A percentile compares a stretch with the other conserved stretches of the same genome.
phyloP scores from a whole-genome alignment of 2,329 filamentous ascomycete genomes.

The Myriosclerotinia scirpicola region DNA sequence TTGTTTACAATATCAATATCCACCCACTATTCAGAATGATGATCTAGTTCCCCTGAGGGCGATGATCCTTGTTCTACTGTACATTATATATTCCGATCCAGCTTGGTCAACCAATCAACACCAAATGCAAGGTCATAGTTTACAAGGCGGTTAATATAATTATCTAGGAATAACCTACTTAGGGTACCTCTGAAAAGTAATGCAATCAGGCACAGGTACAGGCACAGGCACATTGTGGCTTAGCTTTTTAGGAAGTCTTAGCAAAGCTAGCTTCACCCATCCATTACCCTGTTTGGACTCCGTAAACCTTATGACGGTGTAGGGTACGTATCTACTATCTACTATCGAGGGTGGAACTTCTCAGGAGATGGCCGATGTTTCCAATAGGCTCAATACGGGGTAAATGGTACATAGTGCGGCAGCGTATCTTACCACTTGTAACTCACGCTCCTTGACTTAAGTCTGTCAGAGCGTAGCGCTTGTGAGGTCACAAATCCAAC shows the following conservation, averaged over 20 bases:
- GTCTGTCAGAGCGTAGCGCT: slow-evolving; percentile 11
- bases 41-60: not conserved
- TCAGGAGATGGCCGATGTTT: slow-evolving; percentile 16
- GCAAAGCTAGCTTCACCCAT: not conserved
- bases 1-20: slow-evolving; percentile 13
- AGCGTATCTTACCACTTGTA: slow-evolving; percentile 15
- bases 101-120: too few relatives aligned
- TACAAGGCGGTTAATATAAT: slow-evolving; percentile 18
- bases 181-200: slow-evolving; percentile 3
- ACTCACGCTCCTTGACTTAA: slow-evolving; percentile 3
- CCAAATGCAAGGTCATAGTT: slow-evolving; percentile 3
- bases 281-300: not conserved
- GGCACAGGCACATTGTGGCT: slow-evolving; percentile 20
- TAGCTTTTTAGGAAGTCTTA: slow-evolving; percentile 18
- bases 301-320: slow-evolving; percentile 18
- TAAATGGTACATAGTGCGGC: slow-evolving; percentile 4
- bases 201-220: slow-evolving; percentile 12
- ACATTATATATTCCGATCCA: too few relatives aligned
- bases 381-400: slow-evolving; percentile 8
- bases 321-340: slow-evolving; percentile 14
- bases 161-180: slow-evolving; percentile 10
- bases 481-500: slow-evolving; percentile 8
- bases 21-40: slow-evolving; percentile 14
- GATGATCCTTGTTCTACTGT: too few relatives aligned
- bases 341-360: slow-evolving; percentile 1